Evolutionary conservation across 106 monocot species (phyloP).

Genomic region (Apostasia ramifera): DNA sequence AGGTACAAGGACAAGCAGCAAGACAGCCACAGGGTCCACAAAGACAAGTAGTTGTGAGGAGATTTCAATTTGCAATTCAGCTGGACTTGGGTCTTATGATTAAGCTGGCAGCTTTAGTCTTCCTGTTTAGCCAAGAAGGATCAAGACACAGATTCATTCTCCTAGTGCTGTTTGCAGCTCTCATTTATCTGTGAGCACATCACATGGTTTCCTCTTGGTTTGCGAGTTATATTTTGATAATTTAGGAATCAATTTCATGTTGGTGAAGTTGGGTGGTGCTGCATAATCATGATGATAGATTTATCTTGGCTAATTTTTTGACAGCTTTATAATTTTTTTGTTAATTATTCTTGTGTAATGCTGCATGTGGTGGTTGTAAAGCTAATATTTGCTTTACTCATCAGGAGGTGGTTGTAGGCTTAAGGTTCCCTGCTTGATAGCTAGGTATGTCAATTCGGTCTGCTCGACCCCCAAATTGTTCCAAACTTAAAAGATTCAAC

Average conservation of each 20-base stretch:
- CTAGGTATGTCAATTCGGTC: too few species aligned
- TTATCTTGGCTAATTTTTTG: too few species aligned
- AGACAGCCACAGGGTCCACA: slow-evolving; percentile 56
- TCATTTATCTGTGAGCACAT: slow-evolving; percentile 78
- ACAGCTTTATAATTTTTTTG: neutral
- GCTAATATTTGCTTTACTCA: too few species aligned
- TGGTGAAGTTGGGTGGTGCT: too few species aligned
- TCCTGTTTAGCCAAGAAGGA: slow-evolving; percentile 89
- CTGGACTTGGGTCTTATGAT: slow-evolving; percentile 76
- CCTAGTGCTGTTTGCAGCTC: slow-evolving; percentile 54
- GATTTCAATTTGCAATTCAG: slow-evolving; percentile 83
- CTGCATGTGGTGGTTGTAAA: too few species aligned
- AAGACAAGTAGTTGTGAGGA: slow-evolving; percentile 65
- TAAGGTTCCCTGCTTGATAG: too few species aligned
- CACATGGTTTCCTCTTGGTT: neutral
- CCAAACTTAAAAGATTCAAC: too few species aligned
- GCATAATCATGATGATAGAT: too few species aligned
- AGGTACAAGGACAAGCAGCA: slow-evolving; percentile 34
- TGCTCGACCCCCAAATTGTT: too few species aligned
- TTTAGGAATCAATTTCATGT: too few species aligned
- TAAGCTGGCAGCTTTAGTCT: slow-evolving; percentile 72
- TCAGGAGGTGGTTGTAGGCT: too few species aligned
- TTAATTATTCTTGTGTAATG: neutral
- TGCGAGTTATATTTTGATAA: too few species aligned
- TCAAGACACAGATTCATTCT: slow-evolving; percentile 71